Conservation (phyloP, 2,329 filamentous ascomycete species). For the Botryotinia globosa region DNA sequence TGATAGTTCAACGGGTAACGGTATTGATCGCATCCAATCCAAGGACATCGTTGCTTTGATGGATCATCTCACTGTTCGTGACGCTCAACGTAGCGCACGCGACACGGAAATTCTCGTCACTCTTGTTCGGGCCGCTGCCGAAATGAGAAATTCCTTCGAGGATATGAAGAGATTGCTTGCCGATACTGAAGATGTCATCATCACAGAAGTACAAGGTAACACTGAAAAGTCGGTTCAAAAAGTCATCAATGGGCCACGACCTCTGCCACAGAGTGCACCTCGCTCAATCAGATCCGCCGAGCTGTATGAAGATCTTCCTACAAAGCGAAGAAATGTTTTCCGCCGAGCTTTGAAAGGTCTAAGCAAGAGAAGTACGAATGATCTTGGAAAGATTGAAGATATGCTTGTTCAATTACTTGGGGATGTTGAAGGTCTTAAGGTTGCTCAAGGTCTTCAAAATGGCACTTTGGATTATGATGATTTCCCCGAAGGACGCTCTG, state of each 20-base stretch:
- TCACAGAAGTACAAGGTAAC: slow-evolving; percentile 81
- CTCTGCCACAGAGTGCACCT: slow-evolving; percentile 64
- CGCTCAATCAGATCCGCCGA: slow-evolving; percentile 49
- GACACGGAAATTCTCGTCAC: slow-evolving; percentile 96
- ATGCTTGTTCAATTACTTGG: slow-evolving; percentile 89
- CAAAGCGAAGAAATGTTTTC: slow-evolving; percentile 92
- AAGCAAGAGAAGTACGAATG: slow-evolving; percentile 81
- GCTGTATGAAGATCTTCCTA: slow-evolving; percentile 53
- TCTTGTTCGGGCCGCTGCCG: slow-evolving; percentile 86
- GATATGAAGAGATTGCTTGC: slow-evolving; percentile 91
- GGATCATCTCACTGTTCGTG: slow-evolving; percentile 96
- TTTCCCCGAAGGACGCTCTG: slow-evolving; percentile 59
- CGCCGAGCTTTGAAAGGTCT: slow-evolving; percentile 88
- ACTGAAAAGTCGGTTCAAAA: slow-evolving; percentile 83
- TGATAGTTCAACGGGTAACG: slow-evolving; percentile 81
- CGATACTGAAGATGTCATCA: slow-evolving; percentile 85
- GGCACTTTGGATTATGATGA: slow-evolving; percentile 67
- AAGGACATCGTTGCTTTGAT: slow-evolving; percentile 96
- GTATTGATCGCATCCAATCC: slow-evolving; percentile 88
- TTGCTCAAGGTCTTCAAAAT: slow-evolving; percentile 47
- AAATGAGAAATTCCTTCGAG: slow-evolving; percentile 96
- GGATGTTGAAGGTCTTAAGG: slow-evolving; percentile 83
- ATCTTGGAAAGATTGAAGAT: slow-evolving; percentile 83
- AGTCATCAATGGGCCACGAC: slow-evolving; percentile 80
- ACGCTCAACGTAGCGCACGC: slow-evolving; percentile 91